Conservation (phyloP, 108 stramenopile species). For the Nannochloropsis salina region DNA sequence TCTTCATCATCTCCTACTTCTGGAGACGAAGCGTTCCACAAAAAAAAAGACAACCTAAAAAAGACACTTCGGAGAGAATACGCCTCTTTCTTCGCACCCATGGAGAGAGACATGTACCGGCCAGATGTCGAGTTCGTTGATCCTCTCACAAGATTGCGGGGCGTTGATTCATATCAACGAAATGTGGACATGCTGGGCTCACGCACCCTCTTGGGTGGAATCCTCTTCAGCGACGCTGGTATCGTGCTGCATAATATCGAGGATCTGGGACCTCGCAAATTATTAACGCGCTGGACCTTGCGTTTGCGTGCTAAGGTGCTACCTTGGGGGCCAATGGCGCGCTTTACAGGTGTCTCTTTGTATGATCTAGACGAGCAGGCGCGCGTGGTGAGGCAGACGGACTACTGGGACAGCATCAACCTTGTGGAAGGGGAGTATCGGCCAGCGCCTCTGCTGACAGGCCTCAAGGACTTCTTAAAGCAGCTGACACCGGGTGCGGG, state of each 20-base stretch:
- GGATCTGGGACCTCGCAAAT: constrained; percentile 51
- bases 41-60: background rate
- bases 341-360: constrained; percentile 85
- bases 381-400: constrained; percentile 58
- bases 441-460: constrained; percentile 52
- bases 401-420: constrained; percentile 93
- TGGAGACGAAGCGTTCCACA: background rate
- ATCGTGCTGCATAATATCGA: constrained; percentile 75
- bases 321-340: constrained; percentile 81
- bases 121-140: constrained; percentile 63
- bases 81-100: constrained; percentile 80
- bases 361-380: constrained; percentile 62
- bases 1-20: background rate
- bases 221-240: constrained; percentile 77
- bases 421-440: constrained; percentile 53
- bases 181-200: constrained; percentile 90
- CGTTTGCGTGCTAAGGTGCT: constrained; percentile 67
- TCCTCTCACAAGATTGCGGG: constrained; percentile 72
- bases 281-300: constrained; percentile 85
- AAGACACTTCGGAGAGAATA: constrained; percentile 66
- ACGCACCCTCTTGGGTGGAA: constrained; percentile 68
- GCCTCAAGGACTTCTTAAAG: constrained; percentile 64
- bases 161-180: constrained; percentile 65
- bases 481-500: constrained; percentile 59
- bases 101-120: constrained; percentile 74